Conservation (phyloP, 1,139 yeast genomes). For the Taiozyma sp. region DNA sequence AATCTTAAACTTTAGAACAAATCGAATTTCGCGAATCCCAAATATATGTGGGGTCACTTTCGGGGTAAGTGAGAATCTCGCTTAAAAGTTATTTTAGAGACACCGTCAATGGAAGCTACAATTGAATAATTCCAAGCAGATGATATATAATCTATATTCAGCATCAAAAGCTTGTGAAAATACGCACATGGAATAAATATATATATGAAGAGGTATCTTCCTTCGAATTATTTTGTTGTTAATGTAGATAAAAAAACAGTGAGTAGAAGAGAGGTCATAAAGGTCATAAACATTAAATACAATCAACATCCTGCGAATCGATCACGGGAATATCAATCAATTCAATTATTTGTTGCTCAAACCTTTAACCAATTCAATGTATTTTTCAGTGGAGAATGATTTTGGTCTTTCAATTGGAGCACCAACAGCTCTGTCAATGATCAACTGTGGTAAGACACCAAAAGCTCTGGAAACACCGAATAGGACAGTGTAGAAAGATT, state of each 20-base stretch:
- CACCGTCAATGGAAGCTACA: background rate
- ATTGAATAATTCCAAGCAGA: background rate
- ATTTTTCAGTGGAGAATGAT: conserved; percentile 70
- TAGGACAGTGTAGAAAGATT: conserved; percentile 94
- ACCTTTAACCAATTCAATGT: conserved; percentile 34
- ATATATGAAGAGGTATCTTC: background rate
- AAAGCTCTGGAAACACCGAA: conserved; percentile 98
- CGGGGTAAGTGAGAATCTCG: background rate
- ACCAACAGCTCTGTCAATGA: conserved; percentile 95
- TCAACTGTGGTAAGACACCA: conserved; percentile 96
- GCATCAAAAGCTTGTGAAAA: background rate
- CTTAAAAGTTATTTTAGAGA: no score
- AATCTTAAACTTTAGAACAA: background rate
- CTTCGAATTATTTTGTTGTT: background rate
- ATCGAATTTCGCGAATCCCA: no score
- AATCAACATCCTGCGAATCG: background rate
- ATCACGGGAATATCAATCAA: background rate
- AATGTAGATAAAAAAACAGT: background rate
- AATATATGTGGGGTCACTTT: background rate
- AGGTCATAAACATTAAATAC: background rate
- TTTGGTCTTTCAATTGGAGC: conserved; percentile 97
- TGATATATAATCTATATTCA: background rate
- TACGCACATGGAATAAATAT: background rate
- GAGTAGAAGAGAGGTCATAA: background rate
- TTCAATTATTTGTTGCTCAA: conserved; percentile 21